Evolutionary conservation across 139 green algal genomes (phyloP).

Genomic region (Spirogloea muscicola): DNA sequence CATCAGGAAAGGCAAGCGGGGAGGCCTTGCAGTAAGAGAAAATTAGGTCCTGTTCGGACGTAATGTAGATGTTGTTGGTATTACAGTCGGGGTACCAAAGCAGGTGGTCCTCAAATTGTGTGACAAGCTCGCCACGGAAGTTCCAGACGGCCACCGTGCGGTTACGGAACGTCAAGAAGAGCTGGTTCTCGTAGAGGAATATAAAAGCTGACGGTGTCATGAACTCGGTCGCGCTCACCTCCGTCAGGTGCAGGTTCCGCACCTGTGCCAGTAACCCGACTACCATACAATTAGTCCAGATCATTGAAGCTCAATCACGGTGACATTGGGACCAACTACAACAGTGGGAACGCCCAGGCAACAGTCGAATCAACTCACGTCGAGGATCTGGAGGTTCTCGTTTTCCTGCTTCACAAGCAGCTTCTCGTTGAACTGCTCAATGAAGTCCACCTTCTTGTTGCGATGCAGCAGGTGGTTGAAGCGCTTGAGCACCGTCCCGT

Average conservation of each 20-base stretch:
- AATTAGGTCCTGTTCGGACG: conserved; percentile 54
- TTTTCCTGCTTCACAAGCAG: conserved; percentile 59
- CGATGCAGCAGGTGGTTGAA: conserved; percentile 50
- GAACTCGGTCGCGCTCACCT: conserved; percentile 49
- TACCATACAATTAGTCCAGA: too few relatives aligned
- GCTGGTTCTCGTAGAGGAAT: conserved; percentile 60
- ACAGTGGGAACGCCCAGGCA: too few relatives aligned
- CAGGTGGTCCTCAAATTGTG: conserved; percentile 55
- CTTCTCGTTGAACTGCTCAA: conserved; percentile 60
- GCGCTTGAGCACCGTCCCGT: conserved; percentile 50
- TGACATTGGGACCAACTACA: too few relatives aligned
- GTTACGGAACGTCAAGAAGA: conserved; percentile 58
- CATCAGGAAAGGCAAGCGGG: too few relatives aligned
- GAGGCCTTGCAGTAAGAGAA: conserved; percentile 57
- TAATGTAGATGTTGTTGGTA: conserved; percentile 65
- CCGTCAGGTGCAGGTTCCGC: conserved; percentile 26
- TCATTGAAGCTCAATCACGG: too few relatives aligned
- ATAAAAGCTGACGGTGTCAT: conserved; percentile 58
- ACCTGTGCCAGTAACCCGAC: too few relatives aligned
- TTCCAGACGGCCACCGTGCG: conserved; percentile 56
- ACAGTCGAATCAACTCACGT: conserved; percentile 48
- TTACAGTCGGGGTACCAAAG: conserved; percentile 59
- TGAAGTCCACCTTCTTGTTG: conserved; percentile 55
- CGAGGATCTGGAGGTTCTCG: conserved; percentile 54
- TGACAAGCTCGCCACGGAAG: conserved; percentile 56